Conservation (phyloP, 2,329 filamentous ascomycete species). For the Aspergillus eucalypticola region DNA sequence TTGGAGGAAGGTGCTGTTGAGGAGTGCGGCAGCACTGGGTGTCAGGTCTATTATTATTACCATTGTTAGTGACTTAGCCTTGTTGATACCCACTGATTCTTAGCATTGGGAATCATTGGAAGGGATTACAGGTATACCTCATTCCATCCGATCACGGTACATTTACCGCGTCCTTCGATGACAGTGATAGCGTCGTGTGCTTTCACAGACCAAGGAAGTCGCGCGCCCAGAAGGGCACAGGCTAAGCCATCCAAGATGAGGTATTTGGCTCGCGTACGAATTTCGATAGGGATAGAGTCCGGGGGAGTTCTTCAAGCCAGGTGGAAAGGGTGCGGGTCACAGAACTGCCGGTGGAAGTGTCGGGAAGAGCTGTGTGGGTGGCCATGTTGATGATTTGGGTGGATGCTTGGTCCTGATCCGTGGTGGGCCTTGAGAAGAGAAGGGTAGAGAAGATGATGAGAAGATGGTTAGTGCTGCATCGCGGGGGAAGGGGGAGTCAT, state of each 20-base stretch:
- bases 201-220: constrained; percentile 44
- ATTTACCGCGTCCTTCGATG: constrained; percentile 35
- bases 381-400: not conserved
- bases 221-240: constrained; percentile 43
- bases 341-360: not conserved
- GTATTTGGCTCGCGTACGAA: constrained; percentile 32
- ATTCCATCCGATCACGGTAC: constrained; percentile 17
- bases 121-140: constrained; percentile 9
- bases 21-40: constrained; percentile 34
- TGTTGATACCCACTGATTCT: constrained; percentile 20
- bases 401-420: too few relatives aligned
- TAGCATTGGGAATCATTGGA: constrained; percentile 1
- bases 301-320: not conserved
- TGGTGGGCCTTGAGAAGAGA: not conserved
- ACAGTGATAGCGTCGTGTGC: constrained; percentile 33
- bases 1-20: constrained; percentile 49
- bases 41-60: constrained; percentile 36
- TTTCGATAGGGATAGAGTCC: not conserved
- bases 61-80: not conserved
- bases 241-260: constrained; percentile 47
- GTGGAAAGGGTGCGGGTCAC: constrained; percentile 8
- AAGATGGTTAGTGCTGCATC: not conserved
- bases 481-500: too few relatives aligned
- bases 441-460: not conserved
- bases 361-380: not conserved